Conservation (phyloP, 257 asterid genomes). For the Solanum sejunctum region DNA sequence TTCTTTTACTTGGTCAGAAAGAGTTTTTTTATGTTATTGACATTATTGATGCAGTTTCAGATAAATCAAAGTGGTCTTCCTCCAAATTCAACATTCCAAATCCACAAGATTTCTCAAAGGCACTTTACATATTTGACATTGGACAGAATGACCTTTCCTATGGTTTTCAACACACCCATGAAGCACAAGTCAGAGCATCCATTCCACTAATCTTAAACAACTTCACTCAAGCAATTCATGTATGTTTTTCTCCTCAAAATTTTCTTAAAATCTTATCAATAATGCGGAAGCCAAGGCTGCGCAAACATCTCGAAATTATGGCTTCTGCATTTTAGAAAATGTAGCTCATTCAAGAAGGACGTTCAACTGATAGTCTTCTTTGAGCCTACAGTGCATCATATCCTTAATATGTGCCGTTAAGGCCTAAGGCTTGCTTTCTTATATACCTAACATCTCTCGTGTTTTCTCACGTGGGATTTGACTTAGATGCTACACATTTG, state of each 20-base stretch:
- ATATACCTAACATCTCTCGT: not conserved
- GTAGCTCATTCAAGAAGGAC: not conserved
- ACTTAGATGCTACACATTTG: not conserved
- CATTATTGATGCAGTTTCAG: not conserved
- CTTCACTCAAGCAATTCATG: slow-evolving; percentile 12
- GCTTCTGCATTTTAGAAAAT: not conserved
- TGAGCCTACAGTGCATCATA: not conserved
- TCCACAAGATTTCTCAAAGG: slow-evolving; percentile 14
- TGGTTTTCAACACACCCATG: slow-evolving; percentile 16
- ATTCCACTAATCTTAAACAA: slow-evolving; percentile 22
- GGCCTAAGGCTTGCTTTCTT: not conserved
- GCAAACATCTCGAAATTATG: not conserved
- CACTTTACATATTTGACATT: slow-evolving; percentile 32
- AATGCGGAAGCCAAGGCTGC: not conserved
- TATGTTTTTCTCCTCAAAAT: not conserved
- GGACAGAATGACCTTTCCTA: slow-evolving; percentile 34
- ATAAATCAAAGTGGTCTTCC: not conserved
- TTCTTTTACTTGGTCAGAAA: not conserved
- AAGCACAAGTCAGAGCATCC: slow-evolving; percentile 10
- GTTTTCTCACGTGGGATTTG: not conserved
- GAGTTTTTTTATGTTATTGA: not conserved
- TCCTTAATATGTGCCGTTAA: not conserved
- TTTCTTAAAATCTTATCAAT: not conserved
- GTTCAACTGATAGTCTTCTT: not conserved
- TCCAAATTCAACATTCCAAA: slow-evolving; percentile 8